phyloP scores from a whole-genome alignment of 805 yeast species.

The Saccharomycopsis sp. region DNA sequence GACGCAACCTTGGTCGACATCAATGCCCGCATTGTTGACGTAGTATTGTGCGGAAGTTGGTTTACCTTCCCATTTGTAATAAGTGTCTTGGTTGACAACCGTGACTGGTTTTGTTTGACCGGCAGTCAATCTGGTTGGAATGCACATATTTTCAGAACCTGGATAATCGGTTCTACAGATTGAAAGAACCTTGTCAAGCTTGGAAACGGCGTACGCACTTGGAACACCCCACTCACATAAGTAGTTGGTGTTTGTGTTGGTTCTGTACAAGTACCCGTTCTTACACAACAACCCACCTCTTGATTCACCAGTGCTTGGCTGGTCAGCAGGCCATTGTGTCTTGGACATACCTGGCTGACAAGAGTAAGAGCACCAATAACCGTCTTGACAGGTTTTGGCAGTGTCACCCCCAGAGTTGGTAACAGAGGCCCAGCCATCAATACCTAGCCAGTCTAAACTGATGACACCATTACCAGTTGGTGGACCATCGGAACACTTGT shows the following conservation, averaged over 20 bases:
- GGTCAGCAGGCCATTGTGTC: conserved; percentile 67
- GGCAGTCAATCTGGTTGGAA: conserved; percentile 55
- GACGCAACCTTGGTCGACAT: conserved; percentile 57
- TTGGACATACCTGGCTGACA: conserved; percentile 76
- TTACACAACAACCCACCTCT: conserved; percentile 64
- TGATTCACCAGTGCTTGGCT: conserved; percentile 60
- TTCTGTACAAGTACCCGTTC: conserved; percentile 54
- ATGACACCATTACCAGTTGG: conserved; percentile 82
- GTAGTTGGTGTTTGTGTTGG: conserved; percentile 41
- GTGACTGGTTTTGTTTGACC: conserved; percentile 45
- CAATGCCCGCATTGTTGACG: conserved; percentile 69
- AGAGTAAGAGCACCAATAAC: conserved; percentile 67
- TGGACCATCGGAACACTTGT: conserved; percentile 52
- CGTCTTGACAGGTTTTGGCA: conserved; percentile 61
- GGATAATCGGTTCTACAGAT: conserved; percentile 76
- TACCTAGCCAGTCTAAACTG: conserved; percentile 58
- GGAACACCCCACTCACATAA: conserved; percentile 60
- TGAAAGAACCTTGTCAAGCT: conserved; percentile 45
- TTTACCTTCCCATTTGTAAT: conserved; percentile 55
- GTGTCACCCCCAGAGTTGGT: conserved; percentile 45
- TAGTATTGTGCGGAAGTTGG: conserved; percentile 64
- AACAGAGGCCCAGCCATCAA: conserved; percentile 81
- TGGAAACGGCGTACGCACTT: conserved; percentile 44
- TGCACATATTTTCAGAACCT: conserved; percentile 72
- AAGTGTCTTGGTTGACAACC: conserved; percentile 50